A percentile compares a stretch with the other conserved stretches of the same genome.
Conservation (phyloP, 1,139 yeast species). For the Torulaspora globosa region DNA sequence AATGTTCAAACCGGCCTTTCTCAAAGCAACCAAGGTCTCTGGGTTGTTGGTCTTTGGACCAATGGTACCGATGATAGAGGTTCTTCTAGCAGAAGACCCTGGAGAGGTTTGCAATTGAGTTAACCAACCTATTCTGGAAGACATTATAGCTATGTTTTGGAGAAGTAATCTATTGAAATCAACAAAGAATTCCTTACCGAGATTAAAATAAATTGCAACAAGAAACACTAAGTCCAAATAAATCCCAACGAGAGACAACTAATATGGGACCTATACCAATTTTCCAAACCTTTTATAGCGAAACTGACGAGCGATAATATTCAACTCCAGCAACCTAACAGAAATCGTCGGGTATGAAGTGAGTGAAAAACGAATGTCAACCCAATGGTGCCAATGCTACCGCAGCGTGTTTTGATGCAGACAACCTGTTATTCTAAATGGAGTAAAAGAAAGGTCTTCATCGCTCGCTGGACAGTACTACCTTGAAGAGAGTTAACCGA, state of each 20-base stretch:
- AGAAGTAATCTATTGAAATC: constrained; percentile 10
- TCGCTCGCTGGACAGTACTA: background rate
- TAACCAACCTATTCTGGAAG: constrained; percentile 65
- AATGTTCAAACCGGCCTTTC: constrained; percentile 96
- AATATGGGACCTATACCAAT: background rate
- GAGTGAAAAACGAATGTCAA: constrained; percentile 4
- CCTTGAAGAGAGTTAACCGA: background rate
- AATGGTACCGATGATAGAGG: constrained; percentile 96
- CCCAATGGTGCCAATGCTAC: constrained; percentile 1
- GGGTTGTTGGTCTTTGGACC: constrained; percentile 95
- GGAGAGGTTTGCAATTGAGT: constrained; percentile 75
- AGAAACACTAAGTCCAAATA: background rate
- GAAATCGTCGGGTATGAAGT: background rate
- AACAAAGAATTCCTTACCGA: constrained; percentile 10
- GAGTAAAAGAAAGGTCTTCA: constrained; percentile 9
- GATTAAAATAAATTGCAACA: background rate
- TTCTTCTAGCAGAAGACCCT: constrained; percentile 82
- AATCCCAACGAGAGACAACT: background rate
- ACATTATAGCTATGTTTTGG: constrained; percentile 23
- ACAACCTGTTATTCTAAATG: constrained; percentile 2
- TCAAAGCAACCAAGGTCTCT: constrained; percentile 77
- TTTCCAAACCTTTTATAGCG: constrained; percentile 7
- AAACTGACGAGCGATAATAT: constrained; percentile 5
- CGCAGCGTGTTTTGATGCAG: constrained; percentile 3
- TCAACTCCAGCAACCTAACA: constrained; percentile 4